Conservation (phyloP, 306 rosid species). For the Gastrolobium bilobum region DNA sequence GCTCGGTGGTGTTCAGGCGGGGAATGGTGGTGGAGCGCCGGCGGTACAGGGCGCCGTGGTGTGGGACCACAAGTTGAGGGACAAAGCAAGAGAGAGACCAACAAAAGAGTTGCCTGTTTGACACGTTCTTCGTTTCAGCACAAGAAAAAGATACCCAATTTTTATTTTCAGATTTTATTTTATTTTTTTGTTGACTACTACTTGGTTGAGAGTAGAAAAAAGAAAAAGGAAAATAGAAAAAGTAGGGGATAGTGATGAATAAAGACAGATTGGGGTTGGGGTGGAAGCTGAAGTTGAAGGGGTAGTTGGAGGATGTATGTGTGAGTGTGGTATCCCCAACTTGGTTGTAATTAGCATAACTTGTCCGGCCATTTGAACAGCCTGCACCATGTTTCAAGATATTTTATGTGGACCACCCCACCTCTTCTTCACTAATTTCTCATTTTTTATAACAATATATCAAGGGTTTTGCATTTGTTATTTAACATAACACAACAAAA, state of each 20-base stretch:
- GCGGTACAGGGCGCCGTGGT: slow-evolving; percentile 56
- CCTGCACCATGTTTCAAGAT: slow-evolving; percentile 23
- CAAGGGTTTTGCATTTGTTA: too few relatives aligned
- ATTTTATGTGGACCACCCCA: slow-evolving; percentile 30
- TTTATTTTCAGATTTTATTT: neutral
- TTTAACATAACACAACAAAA: too few relatives aligned
- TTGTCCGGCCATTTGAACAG: slow-evolving; percentile 34
- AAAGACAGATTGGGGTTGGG: too few relatives aligned
- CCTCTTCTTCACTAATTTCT: slow-evolving; percentile 9
- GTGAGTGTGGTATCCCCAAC: slow-evolving; percentile 13
- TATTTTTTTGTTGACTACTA: neutral
- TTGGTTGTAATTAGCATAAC: slow-evolving; percentile 48
- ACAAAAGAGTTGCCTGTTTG: slow-evolving; percentile 11
- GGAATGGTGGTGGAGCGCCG: slow-evolving; percentile 44
- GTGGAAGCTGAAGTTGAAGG: too few relatives aligned
- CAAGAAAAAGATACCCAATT: slow-evolving; percentile 35
- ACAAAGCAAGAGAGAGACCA: neutral
- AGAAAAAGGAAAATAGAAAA: neutral
- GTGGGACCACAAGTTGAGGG: slow-evolving; percentile 67
- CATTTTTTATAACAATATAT: neutral
- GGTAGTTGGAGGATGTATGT: neutral
- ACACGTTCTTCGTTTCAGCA: slow-evolving; percentile 59
- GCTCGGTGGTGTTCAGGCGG: slow-evolving; percentile 66
- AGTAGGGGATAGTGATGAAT: neutral
- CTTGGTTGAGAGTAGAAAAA: neutral